Evolutionary conservation across 148 eudicot genomes (phyloP).

Genomic region (Chenopodium quinoa): DNA sequence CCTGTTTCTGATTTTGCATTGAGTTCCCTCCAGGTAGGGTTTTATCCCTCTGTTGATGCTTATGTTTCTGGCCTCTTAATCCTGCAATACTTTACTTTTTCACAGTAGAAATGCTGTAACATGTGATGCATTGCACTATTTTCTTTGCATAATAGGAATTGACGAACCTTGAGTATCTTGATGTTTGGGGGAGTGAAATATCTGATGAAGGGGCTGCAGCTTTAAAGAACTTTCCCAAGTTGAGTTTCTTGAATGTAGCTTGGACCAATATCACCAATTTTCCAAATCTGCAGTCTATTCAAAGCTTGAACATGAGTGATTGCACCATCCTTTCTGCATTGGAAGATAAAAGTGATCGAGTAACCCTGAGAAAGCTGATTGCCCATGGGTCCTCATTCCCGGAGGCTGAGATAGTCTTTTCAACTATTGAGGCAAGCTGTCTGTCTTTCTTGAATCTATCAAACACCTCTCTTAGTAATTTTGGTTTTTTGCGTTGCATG

Average conservation of each 20-base stretch:
- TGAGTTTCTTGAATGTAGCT: constrained; percentile 66
- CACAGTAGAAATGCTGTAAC: background rate
- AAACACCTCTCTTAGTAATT: constrained; percentile 42
- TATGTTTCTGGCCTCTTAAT: background rate
- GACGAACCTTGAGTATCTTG: constrained; percentile 63
- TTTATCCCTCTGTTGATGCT: background rate
- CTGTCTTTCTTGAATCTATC: constrained; percentile 65
- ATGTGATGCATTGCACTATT: background rate
- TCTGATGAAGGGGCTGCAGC: constrained; percentile 52
- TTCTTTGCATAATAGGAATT: constrained; percentile 41
- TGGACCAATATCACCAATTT: constrained; percentile 76
- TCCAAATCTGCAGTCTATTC: constrained; percentile 56
- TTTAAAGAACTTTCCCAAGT: constrained; percentile 45
- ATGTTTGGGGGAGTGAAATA: constrained; percentile 81
- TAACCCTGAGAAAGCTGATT: constrained; percentile 48
- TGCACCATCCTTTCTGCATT: constrained; percentile 55
- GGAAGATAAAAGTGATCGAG: constrained; percentile 44
- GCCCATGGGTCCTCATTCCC: constrained; percentile 50
- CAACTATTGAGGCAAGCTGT: constrained; percentile 40
- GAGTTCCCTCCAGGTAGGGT: constrained; percentile 60
- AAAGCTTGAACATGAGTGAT: constrained; percentile 76
- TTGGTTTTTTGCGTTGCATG: constrained; percentile 52
- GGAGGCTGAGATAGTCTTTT: constrained; percentile 41
- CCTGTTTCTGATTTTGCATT: constrained; percentile 67
- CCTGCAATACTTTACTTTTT: background rate